A percentile compares a stretch with the other conserved stretches of the same genome.
These are phyloP conservation scores for Tripterygium wilfordii DNA, from an alignment of 177 flowering plant species.

Conservation along the genomic window DNA sequence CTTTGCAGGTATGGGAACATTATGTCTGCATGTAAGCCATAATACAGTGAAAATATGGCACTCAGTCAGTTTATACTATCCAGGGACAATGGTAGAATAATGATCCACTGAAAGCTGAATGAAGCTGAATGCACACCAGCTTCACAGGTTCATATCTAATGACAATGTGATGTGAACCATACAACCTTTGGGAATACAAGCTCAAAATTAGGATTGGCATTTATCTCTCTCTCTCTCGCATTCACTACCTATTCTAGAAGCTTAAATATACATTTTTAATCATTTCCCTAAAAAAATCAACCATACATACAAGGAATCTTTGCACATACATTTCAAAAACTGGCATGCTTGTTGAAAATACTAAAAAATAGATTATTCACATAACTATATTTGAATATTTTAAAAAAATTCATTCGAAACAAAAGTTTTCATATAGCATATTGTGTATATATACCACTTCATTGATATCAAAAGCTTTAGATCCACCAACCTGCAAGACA, in stretches of 20 bases:
- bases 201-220: not conserved
- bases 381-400: constrained; percentile 48
- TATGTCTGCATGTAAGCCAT: constrained; percentile 52
- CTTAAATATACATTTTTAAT: too few relatives aligned
- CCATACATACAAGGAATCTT: too few relatives aligned
- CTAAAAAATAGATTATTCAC: too few relatives aligned
- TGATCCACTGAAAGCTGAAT: constrained; percentile 45
- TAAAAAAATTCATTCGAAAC: constrained; percentile 30
- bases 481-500: constrained; percentile 33
- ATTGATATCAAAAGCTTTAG: constrained; percentile 19
- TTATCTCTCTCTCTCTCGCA: too few relatives aligned
- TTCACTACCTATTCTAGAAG: constrained; percentile 16
- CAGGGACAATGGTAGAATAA: constrained; percentile 15
- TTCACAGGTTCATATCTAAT: constrained; percentile 78
- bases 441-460: constrained; percentile 37
- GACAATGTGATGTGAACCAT: constrained; percentile 59
- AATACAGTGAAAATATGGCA: constrained; percentile 46
- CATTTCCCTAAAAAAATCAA: too few relatives aligned
- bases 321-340: too few relatives aligned
- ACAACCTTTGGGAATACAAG: constrained; percentile 38
- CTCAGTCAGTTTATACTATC: constrained; percentile 30
- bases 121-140: constrained; percentile 64
- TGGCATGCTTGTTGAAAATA: too few relatives aligned
- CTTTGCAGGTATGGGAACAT: constrained; percentile 58
- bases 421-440: constrained; percentile 10